Evolutionary conservation across 768 basidiomycete genomes (phyloP).

Genomic region (Tulasnella sp.): DNA sequence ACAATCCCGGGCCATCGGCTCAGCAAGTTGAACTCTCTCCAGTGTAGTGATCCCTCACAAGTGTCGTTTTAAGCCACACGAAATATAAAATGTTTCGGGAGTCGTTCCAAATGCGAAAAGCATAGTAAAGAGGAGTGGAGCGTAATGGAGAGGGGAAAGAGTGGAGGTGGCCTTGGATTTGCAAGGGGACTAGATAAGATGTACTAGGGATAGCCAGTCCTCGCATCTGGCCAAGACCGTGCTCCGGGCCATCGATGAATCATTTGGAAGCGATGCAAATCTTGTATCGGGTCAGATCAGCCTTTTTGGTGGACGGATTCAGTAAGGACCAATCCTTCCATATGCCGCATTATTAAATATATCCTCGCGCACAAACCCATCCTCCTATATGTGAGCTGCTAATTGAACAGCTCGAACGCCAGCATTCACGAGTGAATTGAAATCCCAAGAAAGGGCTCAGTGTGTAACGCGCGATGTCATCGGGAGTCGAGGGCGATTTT

Average conservation of each 20-base stretch:
- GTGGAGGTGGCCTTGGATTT: background rate
- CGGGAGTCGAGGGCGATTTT: background rate
- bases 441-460: background rate
- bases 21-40: background rate
- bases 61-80: background rate
- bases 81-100: background rate
- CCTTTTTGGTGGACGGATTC: background rate
- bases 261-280: background rate
- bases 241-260: background rate
- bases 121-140: constrained; percentile 2
- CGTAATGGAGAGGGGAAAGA: background rate
- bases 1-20: background rate
- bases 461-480: background rate
- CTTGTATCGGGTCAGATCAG: background rate
- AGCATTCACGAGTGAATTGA: background rate
- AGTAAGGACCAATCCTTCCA: background rate
- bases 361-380: background rate
- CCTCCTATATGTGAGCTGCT: background rate
- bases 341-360: background rate
- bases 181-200: background rate
- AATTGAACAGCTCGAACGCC: background rate
- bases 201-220: background rate
- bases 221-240: background rate
- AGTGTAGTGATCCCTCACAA: background rate
- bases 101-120: constrained; percentile 4